A percentile compares a stretch with the other conserved stretches of the same genome.
Evolutionary conservation across 2,329 filamentous ascomycete species (phyloP).

Genomic region (Hymenoscyphus fructigenus): DNA sequence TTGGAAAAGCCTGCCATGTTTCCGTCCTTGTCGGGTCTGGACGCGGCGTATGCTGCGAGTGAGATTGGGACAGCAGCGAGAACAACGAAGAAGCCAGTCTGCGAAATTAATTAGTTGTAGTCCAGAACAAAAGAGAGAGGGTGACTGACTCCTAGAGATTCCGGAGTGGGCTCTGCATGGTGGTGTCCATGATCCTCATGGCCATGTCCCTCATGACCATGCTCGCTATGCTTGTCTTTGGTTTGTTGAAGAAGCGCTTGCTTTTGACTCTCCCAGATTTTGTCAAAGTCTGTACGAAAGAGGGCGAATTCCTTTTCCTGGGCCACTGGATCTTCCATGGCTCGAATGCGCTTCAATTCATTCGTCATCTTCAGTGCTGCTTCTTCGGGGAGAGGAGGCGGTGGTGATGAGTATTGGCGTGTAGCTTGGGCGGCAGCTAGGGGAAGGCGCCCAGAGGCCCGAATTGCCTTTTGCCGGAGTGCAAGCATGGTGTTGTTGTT

Average conservation of each 20-base stretch:
- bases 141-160: constrained; percentile 51
- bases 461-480: constrained; percentile 35
- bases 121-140: not conserved
- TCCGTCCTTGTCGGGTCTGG: constrained; percentile 39
- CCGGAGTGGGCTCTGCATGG: constrained; percentile 42
- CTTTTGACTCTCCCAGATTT: too few species aligned
- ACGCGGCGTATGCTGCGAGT: constrained; percentile 45
- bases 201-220: constrained; percentile 18
- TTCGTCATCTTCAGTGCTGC: too few species aligned
- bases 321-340: too few species aligned
- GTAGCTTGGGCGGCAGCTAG: constrained; percentile 18
- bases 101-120: constrained; percentile 15
- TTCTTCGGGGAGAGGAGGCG: constrained; percentile 26
- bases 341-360: too few species aligned
- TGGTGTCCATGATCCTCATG: constrained; percentile 31
- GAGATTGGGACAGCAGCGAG: constrained; percentile 46
- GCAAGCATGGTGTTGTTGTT: constrained; percentile 36
- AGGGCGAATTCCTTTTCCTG: too few species aligned
- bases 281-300: too few species aligned
- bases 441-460: constrained; percentile 29
- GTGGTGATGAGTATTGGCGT: constrained; percentile 27
- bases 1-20: constrained; percentile 44
- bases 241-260: too few species aligned
- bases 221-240: constrained; percentile 18
- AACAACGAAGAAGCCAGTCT: constrained; percentile 49